Conservation (phyloP, 1,284 basidiomycete species). For the Wolfiporia cocos region DNA sequence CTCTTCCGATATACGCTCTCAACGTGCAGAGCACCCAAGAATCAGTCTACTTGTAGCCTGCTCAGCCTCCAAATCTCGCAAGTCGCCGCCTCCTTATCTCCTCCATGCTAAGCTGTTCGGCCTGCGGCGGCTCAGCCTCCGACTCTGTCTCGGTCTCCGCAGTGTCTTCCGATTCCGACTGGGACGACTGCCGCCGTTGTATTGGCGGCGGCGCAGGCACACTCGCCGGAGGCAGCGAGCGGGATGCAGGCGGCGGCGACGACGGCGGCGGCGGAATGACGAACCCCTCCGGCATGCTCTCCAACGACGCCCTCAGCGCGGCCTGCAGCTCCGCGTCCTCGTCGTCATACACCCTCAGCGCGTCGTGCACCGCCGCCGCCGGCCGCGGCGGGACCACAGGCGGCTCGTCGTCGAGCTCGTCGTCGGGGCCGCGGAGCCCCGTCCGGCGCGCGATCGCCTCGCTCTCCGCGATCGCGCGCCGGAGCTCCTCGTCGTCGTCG, state of each 20-base stretch:
- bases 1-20: too few relatives aligned
- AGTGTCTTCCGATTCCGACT: slow-evolving; percentile 15
- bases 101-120: slow-evolving; percentile 50
- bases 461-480: slow-evolving; percentile 64
- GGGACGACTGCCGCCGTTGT: slow-evolving; percentile 9
- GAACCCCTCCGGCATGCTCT: slow-evolving; percentile 55
- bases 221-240: slow-evolving; percentile 8
- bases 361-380: slow-evolving; percentile 14
- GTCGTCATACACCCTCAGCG: slow-evolving; percentile 65
- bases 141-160: slow-evolving; percentile 23
- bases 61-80: slow-evolving; percentile 62
- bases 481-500: slow-evolving; percentile 56
- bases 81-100: slow-evolving; percentile 74
- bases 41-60: too few relatives aligned
- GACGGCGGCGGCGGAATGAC: slow-evolving; percentile 27
- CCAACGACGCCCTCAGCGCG: slow-evolving; percentile 78
- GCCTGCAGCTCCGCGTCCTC: slow-evolving; percentile 84
- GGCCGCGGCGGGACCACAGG: slow-evolving; percentile 6
- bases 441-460: slow-evolving; percentile 39
- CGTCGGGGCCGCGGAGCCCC: slow-evolving; percentile 18
- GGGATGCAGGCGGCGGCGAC: slow-evolving; percentile 13
- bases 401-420: slow-evolving; percentile 21
- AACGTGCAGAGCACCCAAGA: too few relatives aligned
- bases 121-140: slow-evolving; percentile 20
- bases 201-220: slow-evolving; percentile 10